Evolutionary conservation across 179 eudicot genomes (phyloP), one percentile per base, ranked within the genome.

Genomic region (Beta corolliflora): DNA sequence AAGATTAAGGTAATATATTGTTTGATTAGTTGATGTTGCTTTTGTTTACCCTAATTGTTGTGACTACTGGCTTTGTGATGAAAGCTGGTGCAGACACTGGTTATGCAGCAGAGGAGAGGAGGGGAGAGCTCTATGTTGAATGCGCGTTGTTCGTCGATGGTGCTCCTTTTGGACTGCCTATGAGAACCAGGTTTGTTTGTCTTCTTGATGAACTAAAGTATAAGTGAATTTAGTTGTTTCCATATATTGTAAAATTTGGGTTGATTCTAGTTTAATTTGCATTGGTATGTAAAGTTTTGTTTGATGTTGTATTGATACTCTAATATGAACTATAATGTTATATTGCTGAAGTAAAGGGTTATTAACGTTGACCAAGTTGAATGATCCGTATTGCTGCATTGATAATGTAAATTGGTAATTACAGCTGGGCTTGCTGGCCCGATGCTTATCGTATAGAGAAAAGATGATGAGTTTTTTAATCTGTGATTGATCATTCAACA

Each of bases 91-190:
- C 88, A 77, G 92, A 91, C 81, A 92, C 77, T 85, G 94, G 93
- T 74, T 83, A 78, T 72, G 81, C 87, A 3, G 52, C 88, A 36
- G 97, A 95, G 86, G 98, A 92, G 80, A 91, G 91, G 84, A 87
- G 84, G 63, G 92, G 94, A 19, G 99, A 95, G 86, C 79, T 95
- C 44, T 95, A 80, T 81, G 98, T 91, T 75, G 98, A 95, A 89
- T 90, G 97, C 77, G 91, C 97, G 45, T 91, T 95, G 88, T 89
- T 88, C 87, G 88, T 95, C 72, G 98, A 94, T 80, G 98, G 96
- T 25, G 97, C 99, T 44, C 93, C 91, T 8, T 94, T 95, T 90
- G 99, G 99, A 76, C 98, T 94, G 70, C 97, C 99, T 66, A 90
- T 88, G 86, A 89, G 92, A 82, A 92, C 98, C 77, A 94, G 99